Evolutionary conservation across 441 rosid species (phyloP).

Genomic region (Kokia cookei): DNA sequence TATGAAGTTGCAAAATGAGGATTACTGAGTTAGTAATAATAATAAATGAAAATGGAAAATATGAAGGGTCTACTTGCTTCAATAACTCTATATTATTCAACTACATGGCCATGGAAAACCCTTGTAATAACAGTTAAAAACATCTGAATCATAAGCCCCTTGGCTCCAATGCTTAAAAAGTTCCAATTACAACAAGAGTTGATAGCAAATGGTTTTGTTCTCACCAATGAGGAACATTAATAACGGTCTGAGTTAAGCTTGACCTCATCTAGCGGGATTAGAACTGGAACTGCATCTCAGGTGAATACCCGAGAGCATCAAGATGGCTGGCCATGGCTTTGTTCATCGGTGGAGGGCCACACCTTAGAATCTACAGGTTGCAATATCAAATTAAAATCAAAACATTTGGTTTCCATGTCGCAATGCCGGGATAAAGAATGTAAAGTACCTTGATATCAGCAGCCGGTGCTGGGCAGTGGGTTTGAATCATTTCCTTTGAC

Average conservation of each 20-base stretch:
- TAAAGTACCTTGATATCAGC: conserved; percentile 30
- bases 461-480: conserved; percentile 65
- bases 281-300: conserved; percentile 78
- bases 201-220: not conserved
- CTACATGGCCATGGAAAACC: not conserved
- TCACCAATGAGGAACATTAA: not conserved
- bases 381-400: not conserved
- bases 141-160: not conserved
- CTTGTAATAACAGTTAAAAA: not conserved
- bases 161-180: not conserved
- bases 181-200: not conserved
- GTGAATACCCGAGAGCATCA: conserved; percentile 55
- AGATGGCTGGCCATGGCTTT: conserved; percentile 78
- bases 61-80: not conserved
- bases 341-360: conserved; percentile 92
- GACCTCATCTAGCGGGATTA: conserved; percentile 15
- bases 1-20: not conserved
- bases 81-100: not conserved
- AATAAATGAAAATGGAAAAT: not conserved
- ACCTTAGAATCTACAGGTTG: conserved; percentile 51
- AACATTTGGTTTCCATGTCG: not conserved
- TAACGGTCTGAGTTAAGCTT: not conserved
- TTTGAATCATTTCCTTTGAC: conserved; percentile 65
- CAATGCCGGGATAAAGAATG: not conserved
- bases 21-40: not conserved